Base-by-base conservation (phyloP, 2,329 filamentous ascomycete species). In the Colletotrichum horii region DNA sequence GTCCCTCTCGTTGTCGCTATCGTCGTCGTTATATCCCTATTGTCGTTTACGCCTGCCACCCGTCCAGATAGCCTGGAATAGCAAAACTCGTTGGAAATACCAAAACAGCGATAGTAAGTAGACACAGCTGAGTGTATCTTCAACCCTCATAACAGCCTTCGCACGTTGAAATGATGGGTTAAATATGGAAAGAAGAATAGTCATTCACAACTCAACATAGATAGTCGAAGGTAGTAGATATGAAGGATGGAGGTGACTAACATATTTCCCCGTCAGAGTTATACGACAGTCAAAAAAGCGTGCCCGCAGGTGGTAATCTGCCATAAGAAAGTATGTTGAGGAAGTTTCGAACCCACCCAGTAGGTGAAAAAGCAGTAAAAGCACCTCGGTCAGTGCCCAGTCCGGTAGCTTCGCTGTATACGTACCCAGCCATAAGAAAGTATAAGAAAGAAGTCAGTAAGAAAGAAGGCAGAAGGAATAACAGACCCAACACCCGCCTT, bases 401-500 rank as follows among this genome's bases (percentile, higher is more conserved):
- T n/a, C n/a, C n/a, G n/a, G n/a, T n/a, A n/a, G n/a, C n/a, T n/a
- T n/a, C n/a, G n/a, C n/a, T n/a, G n/a, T n/a, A n/a, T n/a, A n/a
- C n/a, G n/a, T n/a, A n/a, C n/a, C n/a, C n/a, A n/a, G n/a, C n/a
- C n/a, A n/a, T n/a, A n/a, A n/a, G n/a, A n/a, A 38, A 38, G 4
- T 19, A 38, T 38, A 19, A 19, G 36, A 38, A 32, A 32, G 32
- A 16, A 36, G n/a, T n/a, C n/a, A n/a, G n/a, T 28, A 30, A 30
- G 28, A 30, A 30, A 3, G 2, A 43, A 43, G 38, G 4, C 9
- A 48, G 19, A n/a, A 48, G 38, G 38, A 2, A 43, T 43, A 6
- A 43, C 16, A 0, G 4, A 19, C 16, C 8, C 8, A 11, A 58
- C 55, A 6, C 24, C 24, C 55, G 0, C n/a, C 0, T 14, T 0